These are phyloP conservation scores for Diaporthe capsici DNA, from an alignment of 2,329 filamentous ascomycete genomes.

Conservation along the genomic window DNA sequence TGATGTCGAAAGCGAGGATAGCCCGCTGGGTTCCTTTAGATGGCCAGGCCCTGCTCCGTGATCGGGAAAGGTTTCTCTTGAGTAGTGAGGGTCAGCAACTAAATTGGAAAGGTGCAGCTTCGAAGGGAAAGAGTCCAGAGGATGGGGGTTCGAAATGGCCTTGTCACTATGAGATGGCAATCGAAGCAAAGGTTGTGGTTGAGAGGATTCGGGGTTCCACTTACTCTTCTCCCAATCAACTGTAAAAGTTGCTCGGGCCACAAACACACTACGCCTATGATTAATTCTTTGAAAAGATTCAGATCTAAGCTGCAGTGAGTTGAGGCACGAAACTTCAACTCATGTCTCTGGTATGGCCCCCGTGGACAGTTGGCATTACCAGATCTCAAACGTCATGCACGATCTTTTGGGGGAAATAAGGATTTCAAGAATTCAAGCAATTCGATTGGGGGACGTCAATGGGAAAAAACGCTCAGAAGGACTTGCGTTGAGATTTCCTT, in stretches of 20 bases:
- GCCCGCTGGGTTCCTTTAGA: not conserved
- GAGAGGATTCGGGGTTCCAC: not conserved
- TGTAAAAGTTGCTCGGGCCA: too few relatives aligned
- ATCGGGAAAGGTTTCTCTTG: too few relatives aligned
- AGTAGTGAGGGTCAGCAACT: not conserved
- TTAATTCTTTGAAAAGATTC: not conserved
- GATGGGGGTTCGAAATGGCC: not conserved
- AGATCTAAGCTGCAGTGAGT: not conserved
- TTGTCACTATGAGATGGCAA: not conserved
- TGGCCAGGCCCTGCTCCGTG: not conserved
- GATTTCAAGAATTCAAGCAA: too few relatives aligned
- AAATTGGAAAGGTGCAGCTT: too few relatives aligned
- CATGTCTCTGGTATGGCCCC: not conserved
- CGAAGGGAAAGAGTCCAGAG: too few relatives aligned
- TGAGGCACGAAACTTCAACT: not conserved
- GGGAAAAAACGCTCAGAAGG: not conserved
- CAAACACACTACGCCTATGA: not conserved
- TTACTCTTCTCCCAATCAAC: not conserved
- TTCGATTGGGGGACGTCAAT: too few relatives aligned
- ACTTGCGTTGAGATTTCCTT: too few relatives aligned
- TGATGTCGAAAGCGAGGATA: not conserved
- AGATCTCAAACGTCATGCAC: not conserved
- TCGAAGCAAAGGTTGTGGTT: not conserved
- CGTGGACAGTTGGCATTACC: not conserved
- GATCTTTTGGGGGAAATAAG: not conserved